Base-by-base conservation (phyloP, 2,329 filamentous ascomycete genomes). In the Hyphodiscus sp. region DNA sequence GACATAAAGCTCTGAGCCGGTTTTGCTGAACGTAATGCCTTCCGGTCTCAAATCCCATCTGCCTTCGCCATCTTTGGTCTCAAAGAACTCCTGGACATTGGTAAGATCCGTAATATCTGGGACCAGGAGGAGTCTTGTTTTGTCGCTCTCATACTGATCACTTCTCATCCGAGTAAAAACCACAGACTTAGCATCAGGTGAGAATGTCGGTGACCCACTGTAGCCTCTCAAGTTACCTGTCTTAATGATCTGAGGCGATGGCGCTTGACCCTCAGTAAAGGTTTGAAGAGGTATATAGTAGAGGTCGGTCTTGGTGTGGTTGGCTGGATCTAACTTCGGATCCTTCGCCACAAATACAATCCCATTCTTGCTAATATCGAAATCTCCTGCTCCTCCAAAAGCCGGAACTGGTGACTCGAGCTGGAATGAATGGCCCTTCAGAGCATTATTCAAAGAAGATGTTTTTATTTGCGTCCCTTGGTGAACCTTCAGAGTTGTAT, bases 341-440 rank as follows among this genome's bases (percentile, higher is more conserved):
- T 91, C 87, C 61, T 89, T 89, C 9, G 88, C 80, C 10, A 90
- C 81, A 63, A 91, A 91, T 7, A 84, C 80, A 50, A 92, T 76
- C 0, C 85, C 87, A 45, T 74, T 69, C 29, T 72, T 70, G 54
- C 82, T 78, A 54, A 92, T 80, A 64, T 95, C 89, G 63, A 91
- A 96, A 68, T 95, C 86, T n/a, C 82, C 80, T 0, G 82, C 73
- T 19, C 87, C 89, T 2, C 91, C 91, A 63, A 95, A 95, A 0
- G 89, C 86, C 47, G 80, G 83, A 18, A 91, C 82, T 0, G 87
- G 91, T 48, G 74, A 85, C 63, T 82, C 84, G 26, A 87, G 75
- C 18, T 69, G 67, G 44, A 68, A 16, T 45, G 58, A 68, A 68
- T 54, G 59, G n/a, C 63, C 63, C 20, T 60, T 75, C 42, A 92